A percentile compares a stretch with the other conserved stretches of the same genome.
Evolutionary conservation across 164 flowering plant genomes (phyloP).

Genomic region (Macadamia integrifolia): DNA sequence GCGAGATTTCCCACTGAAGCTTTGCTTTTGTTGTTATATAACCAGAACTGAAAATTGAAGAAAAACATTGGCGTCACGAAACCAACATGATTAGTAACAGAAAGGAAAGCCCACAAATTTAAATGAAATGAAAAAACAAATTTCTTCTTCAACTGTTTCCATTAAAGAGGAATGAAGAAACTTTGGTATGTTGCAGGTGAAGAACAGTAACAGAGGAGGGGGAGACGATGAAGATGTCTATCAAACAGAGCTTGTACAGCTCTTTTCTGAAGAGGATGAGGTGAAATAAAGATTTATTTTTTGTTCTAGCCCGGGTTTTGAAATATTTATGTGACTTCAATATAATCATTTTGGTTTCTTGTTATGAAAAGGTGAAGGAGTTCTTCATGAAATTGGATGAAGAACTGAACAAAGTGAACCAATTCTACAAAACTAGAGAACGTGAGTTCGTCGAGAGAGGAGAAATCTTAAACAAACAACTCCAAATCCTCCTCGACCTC

Average conservation of each 20-base stretch:
- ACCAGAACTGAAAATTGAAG: not conserved
- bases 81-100: slow-evolving; percentile 29
- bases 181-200: slow-evolving; percentile 29
- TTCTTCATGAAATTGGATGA: slow-evolving; percentile 67
- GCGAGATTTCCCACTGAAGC: not conserved
- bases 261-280: slow-evolving; percentile 79
- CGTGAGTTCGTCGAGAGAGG: slow-evolving; percentile 71
- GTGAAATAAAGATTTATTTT: slow-evolving; percentile 20
- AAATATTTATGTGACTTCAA: no score
- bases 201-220: slow-evolving; percentile 23
- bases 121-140: not conserved
- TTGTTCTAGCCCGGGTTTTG: no score
- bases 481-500: slow-evolving; percentile 55
- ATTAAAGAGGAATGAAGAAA: not conserved
- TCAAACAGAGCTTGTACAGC: slow-evolving; percentile 56
- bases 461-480: slow-evolving; percentile 65
- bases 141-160: no score
- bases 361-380: slow-evolving; percentile 38
- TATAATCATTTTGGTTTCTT: not conserved
- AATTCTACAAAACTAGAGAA: slow-evolving; percentile 60
- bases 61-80: slow-evolving; percentile 31
- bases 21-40: no score
- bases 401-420: slow-evolving; percentile 75
- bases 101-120: not conserved
- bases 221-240: slow-evolving; percentile 36